These are phyloP conservation scores for Podila clonocystis DNA, from an alignment of 192 early-diverging fungal species.

Conservation along the genomic window DNA sequence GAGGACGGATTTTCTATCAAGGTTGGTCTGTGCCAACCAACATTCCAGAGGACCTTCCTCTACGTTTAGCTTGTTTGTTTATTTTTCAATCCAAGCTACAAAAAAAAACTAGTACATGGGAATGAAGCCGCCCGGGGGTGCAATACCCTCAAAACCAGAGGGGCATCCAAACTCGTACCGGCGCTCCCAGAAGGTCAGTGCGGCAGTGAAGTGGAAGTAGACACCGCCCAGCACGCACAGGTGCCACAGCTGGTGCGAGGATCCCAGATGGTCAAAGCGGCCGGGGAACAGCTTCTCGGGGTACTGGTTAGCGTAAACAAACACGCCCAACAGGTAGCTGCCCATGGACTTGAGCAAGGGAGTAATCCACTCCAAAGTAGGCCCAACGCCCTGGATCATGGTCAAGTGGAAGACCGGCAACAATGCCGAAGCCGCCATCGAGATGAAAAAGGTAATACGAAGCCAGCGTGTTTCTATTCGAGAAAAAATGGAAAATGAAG, in stretches of 20 bases:
- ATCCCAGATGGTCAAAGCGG: slow-evolving; percentile 63
- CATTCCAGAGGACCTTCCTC: no score
- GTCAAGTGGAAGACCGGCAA: slow-evolving; percentile 62
- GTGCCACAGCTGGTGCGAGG: slow-evolving; percentile 69
- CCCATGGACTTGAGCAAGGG: slow-evolving; percentile 57
- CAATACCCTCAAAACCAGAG: slow-evolving; percentile 48
- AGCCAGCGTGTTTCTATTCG: slow-evolving; percentile 47
- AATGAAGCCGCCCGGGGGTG: slow-evolving; percentile 25
- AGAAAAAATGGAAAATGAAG: not conserved
- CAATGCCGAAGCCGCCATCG: slow-evolving; percentile 56
- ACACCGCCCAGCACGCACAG: slow-evolving; percentile 67
- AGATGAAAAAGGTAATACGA: slow-evolving; percentile 64
- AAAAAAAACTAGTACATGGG: not conserved
- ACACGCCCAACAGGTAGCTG: slow-evolving; percentile 62
- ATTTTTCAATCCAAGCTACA: no score
- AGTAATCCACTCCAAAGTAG: slow-evolving; percentile 54
- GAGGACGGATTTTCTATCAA: no score
- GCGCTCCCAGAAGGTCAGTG: slow-evolving; percentile 61
- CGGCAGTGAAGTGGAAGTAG: slow-evolving; percentile 64
- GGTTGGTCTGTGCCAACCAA: no score
- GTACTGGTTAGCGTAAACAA: slow-evolving; percentile 65
- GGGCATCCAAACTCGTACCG: slow-evolving; percentile 63
- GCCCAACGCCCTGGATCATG: slow-evolving; percentile 47
- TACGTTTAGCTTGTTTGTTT: no score
- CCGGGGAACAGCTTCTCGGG: slow-evolving; percentile 69